Percentiles rank a stretch among this genome's conserved stretches.
Evolutionary conservation across 345 rosid genomes (phyloP).

Genomic region (Angophora floribunda): DNA sequence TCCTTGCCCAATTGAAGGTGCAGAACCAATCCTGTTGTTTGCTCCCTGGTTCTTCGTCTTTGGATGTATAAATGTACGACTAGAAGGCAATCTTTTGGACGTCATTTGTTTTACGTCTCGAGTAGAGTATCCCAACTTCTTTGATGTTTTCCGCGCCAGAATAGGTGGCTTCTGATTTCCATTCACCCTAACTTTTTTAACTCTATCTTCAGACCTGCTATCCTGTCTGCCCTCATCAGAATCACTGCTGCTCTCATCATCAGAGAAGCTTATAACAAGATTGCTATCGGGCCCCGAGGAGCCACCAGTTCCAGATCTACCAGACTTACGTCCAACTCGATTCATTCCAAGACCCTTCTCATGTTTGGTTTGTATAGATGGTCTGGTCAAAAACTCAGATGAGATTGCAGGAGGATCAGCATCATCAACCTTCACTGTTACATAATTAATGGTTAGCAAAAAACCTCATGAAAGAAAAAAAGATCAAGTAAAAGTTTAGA

Average conservation of each 20-base stretch:
- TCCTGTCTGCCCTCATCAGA: constrained; percentile 31
- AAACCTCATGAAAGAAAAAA: neutral
- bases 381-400: neutral
- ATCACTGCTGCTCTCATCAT: constrained; percentile 81
- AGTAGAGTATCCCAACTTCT: constrained; percentile 18
- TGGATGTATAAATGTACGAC: constrained; percentile 29
- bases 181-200: constrained; percentile 3
- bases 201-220: constrained; percentile 17
- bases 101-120: constrained; percentile 16
- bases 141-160: constrained; percentile 11
- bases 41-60: constrained; percentile 17
- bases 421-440: neutral
- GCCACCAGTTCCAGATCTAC: constrained; percentile 26
- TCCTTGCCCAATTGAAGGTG: constrained; percentile 20
- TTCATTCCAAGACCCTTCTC: constrained; percentile 31
- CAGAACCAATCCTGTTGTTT: constrained; percentile 15
- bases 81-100: constrained; percentile 32
- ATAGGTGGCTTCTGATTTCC: constrained; percentile 23
- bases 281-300: constrained; percentile 25
- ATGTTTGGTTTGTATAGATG: neutral
- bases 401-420: neutral
- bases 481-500: neutral
- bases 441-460: neutral
- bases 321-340: constrained; percentile 21
- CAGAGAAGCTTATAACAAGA: constrained; percentile 87